Evolutionary conservation across 164 flowering plant genomes (phyloP).

Genomic region (Magnolia officinalis): DNA sequence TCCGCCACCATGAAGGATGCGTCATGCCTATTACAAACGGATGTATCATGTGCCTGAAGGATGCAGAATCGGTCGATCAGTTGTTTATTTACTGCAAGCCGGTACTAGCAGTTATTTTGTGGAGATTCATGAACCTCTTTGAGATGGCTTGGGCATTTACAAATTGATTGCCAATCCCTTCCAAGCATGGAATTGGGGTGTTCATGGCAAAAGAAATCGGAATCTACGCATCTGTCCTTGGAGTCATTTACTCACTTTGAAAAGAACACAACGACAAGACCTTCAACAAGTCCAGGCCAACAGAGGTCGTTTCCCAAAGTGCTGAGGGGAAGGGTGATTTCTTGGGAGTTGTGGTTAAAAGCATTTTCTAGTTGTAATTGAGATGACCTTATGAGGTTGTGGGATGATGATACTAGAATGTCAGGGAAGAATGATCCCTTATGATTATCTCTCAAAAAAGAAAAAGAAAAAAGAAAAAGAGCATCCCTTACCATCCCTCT

Average conservation of each 20-base stretch:
- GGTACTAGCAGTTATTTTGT: not conserved
- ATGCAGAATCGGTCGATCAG: too few relatives aligned
- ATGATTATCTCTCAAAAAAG: too few relatives aligned
- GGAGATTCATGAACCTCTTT: not conserved
- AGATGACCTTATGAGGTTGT: not conserved
- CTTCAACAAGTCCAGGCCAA: not conserved
- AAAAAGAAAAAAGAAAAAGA: too few relatives aligned
- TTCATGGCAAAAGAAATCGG: not conserved
- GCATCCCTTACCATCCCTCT: not conserved
- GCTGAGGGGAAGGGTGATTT: not conserved
- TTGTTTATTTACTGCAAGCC: not conserved
- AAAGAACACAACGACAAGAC: not conserved
- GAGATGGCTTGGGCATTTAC: not conserved
- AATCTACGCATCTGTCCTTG: not conserved
- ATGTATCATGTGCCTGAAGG: not conserved
- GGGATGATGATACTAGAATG: not conserved
- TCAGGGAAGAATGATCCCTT: not conserved
- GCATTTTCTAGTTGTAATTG: not conserved
- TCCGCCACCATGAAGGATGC: too few relatives aligned
- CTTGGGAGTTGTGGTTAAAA: not conserved
- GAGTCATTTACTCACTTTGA: too few relatives aligned
- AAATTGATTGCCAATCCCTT: not conserved
- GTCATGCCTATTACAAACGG: not conserved
- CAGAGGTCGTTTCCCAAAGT: not conserved
- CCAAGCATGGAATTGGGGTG: not conserved